Evolutionary conservation across 805 yeast genomes (phyloP).

Genomic region (Schwanniomyces yamadae): DNA sequence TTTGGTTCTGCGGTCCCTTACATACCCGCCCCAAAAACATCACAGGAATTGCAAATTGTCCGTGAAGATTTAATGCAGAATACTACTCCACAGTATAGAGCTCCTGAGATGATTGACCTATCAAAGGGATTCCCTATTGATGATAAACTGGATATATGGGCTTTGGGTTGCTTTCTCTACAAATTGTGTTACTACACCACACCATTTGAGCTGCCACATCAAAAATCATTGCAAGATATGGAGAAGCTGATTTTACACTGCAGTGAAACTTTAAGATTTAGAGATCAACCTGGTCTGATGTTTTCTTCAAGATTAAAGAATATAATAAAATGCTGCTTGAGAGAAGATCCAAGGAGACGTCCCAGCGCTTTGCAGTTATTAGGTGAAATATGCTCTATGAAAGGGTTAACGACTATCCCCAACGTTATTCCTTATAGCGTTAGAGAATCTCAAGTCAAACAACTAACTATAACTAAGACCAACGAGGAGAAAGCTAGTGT

Average conservation of each 20-base stretch:
- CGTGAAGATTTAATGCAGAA: constrained; percentile 72
- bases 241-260: constrained; percentile 65
- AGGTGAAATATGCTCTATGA: constrained; percentile 65
- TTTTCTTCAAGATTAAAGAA: constrained; percentile 65
- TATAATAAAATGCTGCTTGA: constrained; percentile 57
- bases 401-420: constrained; percentile 43
- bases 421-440: constrained; percentile 42
- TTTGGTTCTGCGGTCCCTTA: constrained; percentile 77
- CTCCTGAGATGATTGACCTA: constrained; percentile 83
- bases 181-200: constrained; percentile 80
- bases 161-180: constrained; percentile 73
- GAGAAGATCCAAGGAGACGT: constrained; percentile 66
- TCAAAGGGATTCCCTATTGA: constrained; percentile 68
- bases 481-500: neutral
- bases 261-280: constrained; percentile 41
- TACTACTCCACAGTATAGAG: constrained; percentile 82
- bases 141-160: constrained; percentile 86
- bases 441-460: constrained; percentile 14
- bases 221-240: constrained; percentile 34
- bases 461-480: constrained; percentile 1
- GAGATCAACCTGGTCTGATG: constrained; percentile 46
- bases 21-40: constrained; percentile 58
- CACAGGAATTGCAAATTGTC: constrained; percentile 57
- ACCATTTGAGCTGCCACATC: constrained; percentile 64
- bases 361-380: constrained; percentile 73